phyloP scores from a whole-genome alignment of 2,329 filamentous ascomycete genomes.

The Aspergillus neotritici region DNA sequence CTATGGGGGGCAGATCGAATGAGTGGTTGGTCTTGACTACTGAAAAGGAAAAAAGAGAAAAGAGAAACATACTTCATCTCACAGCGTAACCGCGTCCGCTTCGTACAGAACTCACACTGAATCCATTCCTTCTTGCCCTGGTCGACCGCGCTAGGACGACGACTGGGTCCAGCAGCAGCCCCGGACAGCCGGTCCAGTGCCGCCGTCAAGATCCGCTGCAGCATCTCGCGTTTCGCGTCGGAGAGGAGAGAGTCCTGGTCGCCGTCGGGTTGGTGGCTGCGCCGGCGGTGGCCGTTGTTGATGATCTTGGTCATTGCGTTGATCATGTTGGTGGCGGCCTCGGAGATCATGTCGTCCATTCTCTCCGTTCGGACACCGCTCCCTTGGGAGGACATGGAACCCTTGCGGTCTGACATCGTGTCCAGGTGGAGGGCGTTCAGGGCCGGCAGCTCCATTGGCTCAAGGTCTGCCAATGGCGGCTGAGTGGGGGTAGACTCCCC shows the following conservation, averaged over 20 bases:
- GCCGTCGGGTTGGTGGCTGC: conserved; percentile 18
- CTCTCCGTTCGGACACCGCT: conserved; percentile 7
- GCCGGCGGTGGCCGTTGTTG: conserved; percentile 21
- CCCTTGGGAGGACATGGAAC: conserved; percentile 4
- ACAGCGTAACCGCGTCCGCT: conserved; percentile 28
- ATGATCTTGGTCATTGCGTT: conserved; percentile 31
- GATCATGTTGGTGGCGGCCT: conserved; percentile 29
- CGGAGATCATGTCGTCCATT: conserved; percentile 20
- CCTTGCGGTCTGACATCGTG: conserved; percentile 7
- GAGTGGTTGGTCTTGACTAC: background rate
- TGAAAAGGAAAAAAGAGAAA: background rate
- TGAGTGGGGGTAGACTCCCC: background rate
- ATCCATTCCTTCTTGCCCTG: conserved; percentile 24
- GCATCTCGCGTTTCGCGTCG: conserved; percentile 27
- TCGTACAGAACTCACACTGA: conserved; percentile 28
- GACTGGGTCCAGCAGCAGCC: background rate
- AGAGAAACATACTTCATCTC: conserved; percentile 32
- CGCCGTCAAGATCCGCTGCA: conserved; percentile 27
- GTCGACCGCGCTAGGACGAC: conserved; percentile 6
- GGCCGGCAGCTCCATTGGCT: conserved; percentile 11
- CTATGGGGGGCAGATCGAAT: conserved; percentile 39
- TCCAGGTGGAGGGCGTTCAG: conserved; percentile 10
- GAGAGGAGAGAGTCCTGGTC: conserved; percentile 20
- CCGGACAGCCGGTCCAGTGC: conserved; percentile 24
- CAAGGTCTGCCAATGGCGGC: background rate